phyloP scores from a whole-genome alignment of 495 filamentous ascomycete genomes.

The Penicillium psychrofluorescens region DNA sequence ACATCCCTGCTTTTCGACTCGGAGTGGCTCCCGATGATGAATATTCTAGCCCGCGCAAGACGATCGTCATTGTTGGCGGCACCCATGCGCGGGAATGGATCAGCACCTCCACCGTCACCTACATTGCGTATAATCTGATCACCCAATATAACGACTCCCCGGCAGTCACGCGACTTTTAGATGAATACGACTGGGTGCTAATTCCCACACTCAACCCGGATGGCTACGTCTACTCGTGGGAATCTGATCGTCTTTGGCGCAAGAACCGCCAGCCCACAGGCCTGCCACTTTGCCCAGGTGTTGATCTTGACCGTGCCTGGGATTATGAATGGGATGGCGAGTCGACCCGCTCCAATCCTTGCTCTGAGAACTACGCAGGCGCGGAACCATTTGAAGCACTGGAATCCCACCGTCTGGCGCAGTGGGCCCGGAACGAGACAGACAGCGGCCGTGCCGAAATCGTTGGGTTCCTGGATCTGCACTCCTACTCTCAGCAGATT shows the following conservation, averaged over 20 bases:
- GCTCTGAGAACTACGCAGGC: conserved; percentile 86
- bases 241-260: conserved; percentile 86
- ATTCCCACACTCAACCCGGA: conserved; percentile 89
- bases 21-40: conserved; percentile 47
- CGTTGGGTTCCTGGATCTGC: conserved; percentile 80
- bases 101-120: conserved; percentile 84
- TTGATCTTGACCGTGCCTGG: conserved; percentile 85
- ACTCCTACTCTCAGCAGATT: conserved; percentile 94
- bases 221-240: conserved; percentile 91
- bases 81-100: conserved; percentile 96
- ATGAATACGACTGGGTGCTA: conserved; percentile 80
- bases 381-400: conserved; percentile 74
- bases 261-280: conserved; percentile 87
- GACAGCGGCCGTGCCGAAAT: conserved; percentile 62
- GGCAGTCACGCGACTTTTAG: conserved; percentile 65
- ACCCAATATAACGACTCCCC: conserved; percentile 64
- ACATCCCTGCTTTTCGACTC: conserved; percentile 76
- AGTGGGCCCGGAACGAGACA: conserved; percentile 83
- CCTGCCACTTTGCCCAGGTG: conserved; percentile 73
- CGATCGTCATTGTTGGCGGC: conserved; percentile 77
- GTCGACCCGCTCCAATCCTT: conserved; percentile 66
- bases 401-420: conserved; percentile 67
- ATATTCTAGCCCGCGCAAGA: conserved; percentile 51
- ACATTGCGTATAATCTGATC: conserved; percentile 82
- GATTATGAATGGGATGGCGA: conserved; percentile 76